These are phyloP conservation scores for Fusarium ambrosium DNA, from an alignment of 2,329 filamentous ascomycete species.

Conservation along the genomic window DNA sequence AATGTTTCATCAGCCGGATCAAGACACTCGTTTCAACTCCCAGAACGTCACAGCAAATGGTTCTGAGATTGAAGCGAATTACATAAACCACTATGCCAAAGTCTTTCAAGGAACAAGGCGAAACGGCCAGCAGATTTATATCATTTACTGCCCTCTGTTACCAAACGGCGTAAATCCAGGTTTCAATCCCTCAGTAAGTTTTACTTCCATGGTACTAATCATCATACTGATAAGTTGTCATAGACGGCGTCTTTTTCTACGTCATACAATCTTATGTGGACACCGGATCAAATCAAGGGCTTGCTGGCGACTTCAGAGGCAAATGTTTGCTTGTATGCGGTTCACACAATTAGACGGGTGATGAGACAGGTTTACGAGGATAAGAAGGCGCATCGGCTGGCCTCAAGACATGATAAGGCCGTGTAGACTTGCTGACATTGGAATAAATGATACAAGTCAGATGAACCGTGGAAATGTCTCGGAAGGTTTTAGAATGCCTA, in stretches of 20 bases:
- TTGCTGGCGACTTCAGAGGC: constrained; percentile 22
- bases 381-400: constrained; percentile 19
- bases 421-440: no score
- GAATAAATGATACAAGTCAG: no score
- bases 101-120: constrained; percentile 30
- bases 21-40: accelerated
- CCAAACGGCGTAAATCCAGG: constrained; percentile 16
- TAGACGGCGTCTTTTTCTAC: constrained; percentile 39
- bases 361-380: constrained; percentile 25
- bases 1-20: not conserved
- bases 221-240: not conserved
- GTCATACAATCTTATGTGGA: constrained; percentile 44
- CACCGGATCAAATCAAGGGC: constrained; percentile 30
- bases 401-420: no score
- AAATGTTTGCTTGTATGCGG: constrained; percentile 29
- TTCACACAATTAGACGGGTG: constrained; percentile 29
- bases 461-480: no score
- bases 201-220: no score
- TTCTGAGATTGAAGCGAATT: not conserved
- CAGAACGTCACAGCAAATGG: accelerated
- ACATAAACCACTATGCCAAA: constrained; percentile 21
- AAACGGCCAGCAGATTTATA: constrained; percentile 22
- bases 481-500: no score
- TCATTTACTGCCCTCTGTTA: constrained; percentile 39
- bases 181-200: constrained; percentile 36